A percentile compares a stretch with the other conserved stretches of the same genome.
phyloP scores from a whole-genome alignment of 768 basidiomycete species.

The Lactifluus echinatus region DNA sequence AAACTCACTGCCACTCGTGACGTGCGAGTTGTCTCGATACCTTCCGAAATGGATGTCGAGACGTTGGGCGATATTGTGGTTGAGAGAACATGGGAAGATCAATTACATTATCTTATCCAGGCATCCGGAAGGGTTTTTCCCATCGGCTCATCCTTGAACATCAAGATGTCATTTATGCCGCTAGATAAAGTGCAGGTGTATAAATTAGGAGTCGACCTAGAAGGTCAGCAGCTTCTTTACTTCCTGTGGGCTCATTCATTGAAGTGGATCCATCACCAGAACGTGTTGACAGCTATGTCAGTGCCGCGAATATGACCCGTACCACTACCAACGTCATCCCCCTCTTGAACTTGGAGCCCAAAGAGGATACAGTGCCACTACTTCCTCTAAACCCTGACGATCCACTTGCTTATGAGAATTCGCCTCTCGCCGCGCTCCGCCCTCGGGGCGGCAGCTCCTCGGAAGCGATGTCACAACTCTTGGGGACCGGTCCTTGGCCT shows the following conservation, averaged over 20 bases:
- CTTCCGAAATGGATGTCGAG: conserved; percentile 80
- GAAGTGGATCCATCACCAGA: conserved; percentile 39
- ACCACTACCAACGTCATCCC: conserved; percentile 54
- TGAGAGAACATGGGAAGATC: conserved; percentile 85
- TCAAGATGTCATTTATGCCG: conserved; percentile 77
- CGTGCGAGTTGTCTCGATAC: conserved; percentile 65
- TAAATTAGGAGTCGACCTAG: conserved; percentile 61
- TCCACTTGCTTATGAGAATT: conserved; percentile 49
- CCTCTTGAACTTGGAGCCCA: conserved; percentile 53
- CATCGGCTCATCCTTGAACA: conserved; percentile 73
- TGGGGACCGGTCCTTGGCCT: conserved; percentile 85
- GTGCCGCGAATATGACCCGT: conserved; percentile 56
- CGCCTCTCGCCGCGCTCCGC: conserved; percentile 53
- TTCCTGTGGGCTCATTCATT: not conserved
- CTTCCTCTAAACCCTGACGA: conserved; percentile 74
- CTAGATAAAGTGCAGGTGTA: conserved; percentile 77
- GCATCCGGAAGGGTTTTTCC: conserved; percentile 69
- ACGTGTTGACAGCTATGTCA: conserved; percentile 71
- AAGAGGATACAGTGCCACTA: conserved; percentile 50
- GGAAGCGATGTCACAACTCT: conserved; percentile 48
- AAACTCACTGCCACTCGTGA: conserved; percentile 65
- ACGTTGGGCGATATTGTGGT: conserved; percentile 74
- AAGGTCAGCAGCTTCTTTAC: conserved; percentile 48
- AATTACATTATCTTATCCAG: conserved; percentile 73
- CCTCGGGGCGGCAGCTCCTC: conserved; percentile 42